phyloP scores from a whole-genome alignment of 352 stramenopile genomes.

The Salisapilia sapeloensis region DNA sequence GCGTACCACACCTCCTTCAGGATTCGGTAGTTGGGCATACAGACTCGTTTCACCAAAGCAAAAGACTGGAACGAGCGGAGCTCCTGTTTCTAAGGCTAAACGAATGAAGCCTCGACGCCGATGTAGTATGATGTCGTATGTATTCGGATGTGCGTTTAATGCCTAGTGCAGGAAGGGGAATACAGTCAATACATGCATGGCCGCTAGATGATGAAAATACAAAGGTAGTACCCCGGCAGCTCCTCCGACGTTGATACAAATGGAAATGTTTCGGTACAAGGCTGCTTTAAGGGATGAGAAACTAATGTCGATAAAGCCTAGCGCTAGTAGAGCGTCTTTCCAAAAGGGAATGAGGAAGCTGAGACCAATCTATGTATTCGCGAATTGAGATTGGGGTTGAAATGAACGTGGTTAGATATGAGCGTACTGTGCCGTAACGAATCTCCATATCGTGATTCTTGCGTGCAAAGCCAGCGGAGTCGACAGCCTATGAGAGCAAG shows the following conservation, averaged over 20 bases:
- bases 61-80: constrained; percentile 44
- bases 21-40: constrained; percentile 16
- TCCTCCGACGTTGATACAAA: constrained; percentile 19
- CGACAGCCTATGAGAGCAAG: too few species aligned
- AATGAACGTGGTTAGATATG: neutral
- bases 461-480: constrained; percentile 13
- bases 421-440: constrained; percentile 18
- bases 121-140: constrained; percentile 39
- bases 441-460: constrained; percentile 23
- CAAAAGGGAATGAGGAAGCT: constrained; percentile 37
- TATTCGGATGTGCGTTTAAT: constrained; percentile 18
- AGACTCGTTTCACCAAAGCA: constrained; percentile 50
- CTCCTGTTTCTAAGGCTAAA: constrained; percentile 33
- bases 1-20: constrained; percentile 14
- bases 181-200: neutral
- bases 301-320: constrained; percentile 33
- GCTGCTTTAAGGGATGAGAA: constrained; percentile 15
- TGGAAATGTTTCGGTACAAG: constrained; percentile 12
- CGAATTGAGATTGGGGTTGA: neutral
- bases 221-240: constrained; percentile 13
- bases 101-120: constrained; percentile 46
- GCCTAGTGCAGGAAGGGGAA: constrained; percentile 6
- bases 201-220: neutral
- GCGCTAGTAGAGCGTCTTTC: constrained; percentile 21
- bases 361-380: constrained; percentile 11